A percentile compares a stretch with the other conserved stretches of the same genome.
phyloP scores from a whole-genome alignment of 2,329 filamentous ascomycete genomes.

The Neoarthrinium moseri region DNA sequence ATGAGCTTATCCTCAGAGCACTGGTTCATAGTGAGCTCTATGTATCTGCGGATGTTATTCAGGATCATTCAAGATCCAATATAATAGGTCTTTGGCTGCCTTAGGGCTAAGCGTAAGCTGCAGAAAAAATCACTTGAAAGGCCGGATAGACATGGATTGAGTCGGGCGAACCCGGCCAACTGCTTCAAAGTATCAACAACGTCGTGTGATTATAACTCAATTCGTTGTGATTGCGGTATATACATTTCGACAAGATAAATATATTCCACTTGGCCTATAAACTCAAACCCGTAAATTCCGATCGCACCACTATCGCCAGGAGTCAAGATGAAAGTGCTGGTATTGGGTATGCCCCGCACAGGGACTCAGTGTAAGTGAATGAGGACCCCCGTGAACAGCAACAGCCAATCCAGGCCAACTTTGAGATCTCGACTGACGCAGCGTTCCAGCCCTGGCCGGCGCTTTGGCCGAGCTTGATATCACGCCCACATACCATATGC shows the following conservation, averaged over 20 bases:
- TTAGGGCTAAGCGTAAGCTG: too few species aligned
- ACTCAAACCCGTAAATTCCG: too few species aligned
- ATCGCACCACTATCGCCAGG: too few species aligned
- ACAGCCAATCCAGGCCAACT: too few species aligned
- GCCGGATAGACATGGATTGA: not conserved
- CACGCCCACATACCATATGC: slow-evolving; percentile 32
- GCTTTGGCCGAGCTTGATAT: slow-evolving; percentile 28
- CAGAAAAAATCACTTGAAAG: not conserved
- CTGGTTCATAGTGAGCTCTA: too few species aligned
- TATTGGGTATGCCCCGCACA: slow-evolving; percentile 30
- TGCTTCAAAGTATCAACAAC: too few species aligned
- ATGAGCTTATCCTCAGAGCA: too few species aligned
- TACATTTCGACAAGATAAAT: not conserved
- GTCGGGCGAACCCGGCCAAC: not conserved
- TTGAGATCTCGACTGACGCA: not conserved
- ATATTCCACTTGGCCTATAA: not conserved
- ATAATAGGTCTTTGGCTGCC: not conserved
- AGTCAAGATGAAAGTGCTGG: slow-evolving; percentile 30
- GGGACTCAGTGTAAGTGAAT: slow-evolving; percentile 28
- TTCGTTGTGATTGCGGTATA: too few species aligned
- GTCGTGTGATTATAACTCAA: too few species aligned
- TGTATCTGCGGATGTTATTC: too few species aligned
- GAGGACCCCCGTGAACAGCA: not conserved
- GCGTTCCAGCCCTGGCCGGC: slow-evolving; percentile 23
- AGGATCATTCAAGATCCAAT: too few species aligned